phyloP scores from a whole-genome alignment of 179 eudicot species.

The Dionaea muscipula region DNA sequence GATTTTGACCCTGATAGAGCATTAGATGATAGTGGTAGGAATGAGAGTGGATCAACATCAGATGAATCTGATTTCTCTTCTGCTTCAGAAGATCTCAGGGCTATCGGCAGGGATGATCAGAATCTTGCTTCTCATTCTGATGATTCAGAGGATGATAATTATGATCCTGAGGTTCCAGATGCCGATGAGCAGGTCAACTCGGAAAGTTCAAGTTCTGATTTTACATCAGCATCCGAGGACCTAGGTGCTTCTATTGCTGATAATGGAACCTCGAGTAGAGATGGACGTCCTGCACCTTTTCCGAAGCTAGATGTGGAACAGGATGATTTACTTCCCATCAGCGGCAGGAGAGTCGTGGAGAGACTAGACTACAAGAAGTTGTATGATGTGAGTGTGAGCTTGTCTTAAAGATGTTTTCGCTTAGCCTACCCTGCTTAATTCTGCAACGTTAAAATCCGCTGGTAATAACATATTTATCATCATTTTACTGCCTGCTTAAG shows the following conservation, averaged over 20 bases:
- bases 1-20: conserved; percentile 70
- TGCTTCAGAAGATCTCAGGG: conserved; percentile 50
- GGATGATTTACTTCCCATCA: conserved; percentile 27
- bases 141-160: conserved; percentile 94
- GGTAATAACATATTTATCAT: too few relatives aligned
- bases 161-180: conserved; percentile 49
- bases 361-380: conserved; percentile 92
- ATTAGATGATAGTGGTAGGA: conserved; percentile 26
- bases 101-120: conserved; percentile 27
- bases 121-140: conserved; percentile 63
- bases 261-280: conserved; percentile 17
- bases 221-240: conserved; percentile 86
- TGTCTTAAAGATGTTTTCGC: background rate
- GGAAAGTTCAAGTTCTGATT: conserved; percentile 73
- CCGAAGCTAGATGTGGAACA: conserved; percentile 23
- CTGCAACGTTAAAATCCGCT: too few relatives aligned
- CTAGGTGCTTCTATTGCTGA: conserved; percentile 30
- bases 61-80: conserved; percentile 51
- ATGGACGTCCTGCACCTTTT: conserved; percentile 18
- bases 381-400: conserved; percentile 61
- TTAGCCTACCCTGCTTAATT: too few relatives aligned
- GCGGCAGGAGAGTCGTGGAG: conserved; percentile 44
- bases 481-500: too few relatives aligned
- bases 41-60: conserved; percentile 43
- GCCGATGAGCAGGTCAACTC: conserved; percentile 29